Evolutionary conservation across 148 eudicot species (phyloP).

Genomic region (Bassia scoparia): DNA sequence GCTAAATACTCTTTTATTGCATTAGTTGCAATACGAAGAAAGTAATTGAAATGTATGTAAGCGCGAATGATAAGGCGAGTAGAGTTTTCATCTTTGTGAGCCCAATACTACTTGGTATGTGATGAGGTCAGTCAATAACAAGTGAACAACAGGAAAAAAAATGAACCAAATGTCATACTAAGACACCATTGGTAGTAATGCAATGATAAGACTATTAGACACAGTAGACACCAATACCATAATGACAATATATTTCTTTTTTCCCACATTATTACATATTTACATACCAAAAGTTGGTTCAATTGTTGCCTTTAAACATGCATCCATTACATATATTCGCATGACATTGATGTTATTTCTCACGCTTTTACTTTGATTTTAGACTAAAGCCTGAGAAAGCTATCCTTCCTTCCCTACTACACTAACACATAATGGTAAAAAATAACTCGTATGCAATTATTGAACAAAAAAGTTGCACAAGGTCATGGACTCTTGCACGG

Average conservation of each 20-base stretch:
- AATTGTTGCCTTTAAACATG: not conserved
- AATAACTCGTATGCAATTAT: not conserved
- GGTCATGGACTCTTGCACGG: not conserved
- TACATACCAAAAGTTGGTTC: constrained; percentile 2
- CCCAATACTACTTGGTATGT: no score
- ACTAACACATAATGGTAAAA: not conserved
- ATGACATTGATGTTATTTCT: constrained; percentile 4
- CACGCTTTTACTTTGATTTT: constrained; percentile 16
- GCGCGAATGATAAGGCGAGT: no score
- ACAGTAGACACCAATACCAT: constrained; percentile 18
- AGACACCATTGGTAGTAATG: no score
- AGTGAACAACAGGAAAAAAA: no score
- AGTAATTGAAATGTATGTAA: no score
- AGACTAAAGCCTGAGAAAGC: constrained; percentile 15
- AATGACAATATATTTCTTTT: constrained; percentile 17
- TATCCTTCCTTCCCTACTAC: constrained; percentile 1
- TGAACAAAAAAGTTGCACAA: constrained; percentile 1
- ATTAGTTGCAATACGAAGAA: no score
- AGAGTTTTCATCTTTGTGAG: no score
- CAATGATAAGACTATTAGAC: not conserved
- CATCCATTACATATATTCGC: not conserved
- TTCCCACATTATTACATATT: not conserved
- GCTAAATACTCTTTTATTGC: no score
- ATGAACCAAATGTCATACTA: no score
- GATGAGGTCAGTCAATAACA: no score